Evolutionary conservation across 1,139 yeast genomes (phyloP).

Genomic region (Nadsonia commutata): DNA sequence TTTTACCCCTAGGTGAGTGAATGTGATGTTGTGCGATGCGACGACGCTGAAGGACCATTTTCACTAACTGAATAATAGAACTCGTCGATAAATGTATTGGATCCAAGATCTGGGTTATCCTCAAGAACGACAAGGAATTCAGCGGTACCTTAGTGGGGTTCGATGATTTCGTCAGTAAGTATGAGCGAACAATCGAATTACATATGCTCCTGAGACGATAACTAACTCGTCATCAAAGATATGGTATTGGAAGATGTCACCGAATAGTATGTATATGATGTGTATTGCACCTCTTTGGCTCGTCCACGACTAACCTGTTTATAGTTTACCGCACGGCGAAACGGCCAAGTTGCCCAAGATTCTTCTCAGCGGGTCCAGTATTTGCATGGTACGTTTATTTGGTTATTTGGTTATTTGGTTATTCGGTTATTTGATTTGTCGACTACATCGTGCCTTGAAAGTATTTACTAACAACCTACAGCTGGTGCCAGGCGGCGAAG

Average conservation of each 20-base stretch:
- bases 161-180: slow-evolving; percentile 86
- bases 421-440: no score
- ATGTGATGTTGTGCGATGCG: neutral
- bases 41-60: neutral
- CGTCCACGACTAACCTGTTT: neutral
- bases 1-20: neutral
- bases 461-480: slow-evolving; percentile 2
- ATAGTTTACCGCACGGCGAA: neutral
- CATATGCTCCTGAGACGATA: neutral
- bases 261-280: neutral
- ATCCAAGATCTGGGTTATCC: slow-evolving; percentile 58
- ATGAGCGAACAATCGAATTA: neutral
- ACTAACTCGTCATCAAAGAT: neutral
- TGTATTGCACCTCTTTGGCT: neutral
- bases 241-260: neutral
- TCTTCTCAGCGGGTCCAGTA: neutral
- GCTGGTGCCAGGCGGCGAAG: neutral
- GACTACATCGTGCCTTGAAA: no score
- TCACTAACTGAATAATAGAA: slow-evolving; percentile 31
- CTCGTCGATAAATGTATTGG: slow-evolving; percentile 82
- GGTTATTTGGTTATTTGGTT: no score
- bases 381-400: neutral
- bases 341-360: neutral
- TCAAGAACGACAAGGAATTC: slow-evolving; percentile 64
- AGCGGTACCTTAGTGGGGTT: slow-evolving; percentile 80